Base-by-base conservation (phyloP, 257 asterid genomes). In the Solanum peruvianum region DNA sequence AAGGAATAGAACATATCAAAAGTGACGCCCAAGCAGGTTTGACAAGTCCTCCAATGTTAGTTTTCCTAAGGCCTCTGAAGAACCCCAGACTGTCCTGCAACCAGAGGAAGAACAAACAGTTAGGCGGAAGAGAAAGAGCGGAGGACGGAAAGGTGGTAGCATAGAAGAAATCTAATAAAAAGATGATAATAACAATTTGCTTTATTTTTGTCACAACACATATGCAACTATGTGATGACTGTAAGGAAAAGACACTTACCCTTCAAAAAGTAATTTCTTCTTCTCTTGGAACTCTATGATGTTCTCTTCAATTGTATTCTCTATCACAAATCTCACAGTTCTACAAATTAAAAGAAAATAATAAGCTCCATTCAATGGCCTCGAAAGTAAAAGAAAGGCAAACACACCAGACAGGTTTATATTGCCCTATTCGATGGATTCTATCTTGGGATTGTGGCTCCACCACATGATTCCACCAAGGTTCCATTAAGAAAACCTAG, bases 71-170 rank as follows among this genome's bases (percentile, higher is more conserved):
- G 97, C 98, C 87, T 94, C 96, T 3, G 95, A 86, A 84, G 92
- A 92, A 83, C 99, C 98, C 83, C 98, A 97, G 31, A 95, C 94
- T 71, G 99, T 96, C 92, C 99, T 95, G 92, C 86, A 88, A 71
- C 5, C 20, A 71, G 12, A 33, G 45, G 27, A 20, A 72, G 20
- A 72, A 18, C 15, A 20, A 72, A 35, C 45, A 18, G 47, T 72
- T 72, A 73, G 14, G 14, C 2, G 56, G 56, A 47, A 13, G 0
- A 47, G 58, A 47, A 14, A 47, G 20, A 47, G 20, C 58, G 20
- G 20, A 2, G 20, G 58, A 72, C 2, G 29, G 29, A 29, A 9
- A 25, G 45, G 27, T 9, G 9, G 80, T 18, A 10, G 16, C 1
- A 72, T 35, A 72, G 10, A 72, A 72, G 45, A 0, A 72, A 72